These are phyloP conservation scores for Xylaria sp. DNA, from an alignment of 2,329 filamentous ascomycete genomes.

Conservation along the genomic window DNA sequence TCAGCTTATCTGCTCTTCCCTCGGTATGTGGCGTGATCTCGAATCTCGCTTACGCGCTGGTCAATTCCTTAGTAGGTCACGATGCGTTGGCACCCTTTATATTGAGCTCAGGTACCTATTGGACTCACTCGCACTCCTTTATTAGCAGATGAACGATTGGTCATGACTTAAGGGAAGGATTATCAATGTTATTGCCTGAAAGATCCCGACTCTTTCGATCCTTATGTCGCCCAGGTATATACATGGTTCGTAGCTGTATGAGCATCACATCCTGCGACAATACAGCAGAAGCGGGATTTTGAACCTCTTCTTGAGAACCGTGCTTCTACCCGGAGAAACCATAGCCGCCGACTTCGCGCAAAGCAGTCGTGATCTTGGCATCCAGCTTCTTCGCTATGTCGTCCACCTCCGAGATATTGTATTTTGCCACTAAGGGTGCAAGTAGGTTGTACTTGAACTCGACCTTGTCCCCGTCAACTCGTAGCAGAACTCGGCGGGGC, in stretches of 20 bases:
- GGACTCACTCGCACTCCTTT: neutral
- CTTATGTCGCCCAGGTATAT: neutral
- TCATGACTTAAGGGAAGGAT: neutral
- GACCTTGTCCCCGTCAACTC: slow-evolving; percentile 15
- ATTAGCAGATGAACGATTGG: neutral
- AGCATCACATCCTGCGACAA: neutral
- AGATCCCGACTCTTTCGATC: neutral
- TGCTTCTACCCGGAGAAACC: neutral
- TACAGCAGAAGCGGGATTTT: neutral
- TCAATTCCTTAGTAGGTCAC: too few relatives aligned
- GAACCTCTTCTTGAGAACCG: neutral
- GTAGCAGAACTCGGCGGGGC: slow-evolving; percentile 24
- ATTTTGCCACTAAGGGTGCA: slow-evolving; percentile 16
- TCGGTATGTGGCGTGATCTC: neutral
- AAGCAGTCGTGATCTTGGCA: slow-evolving; percentile 4
- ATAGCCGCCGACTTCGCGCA: slow-evolving; percentile 11
- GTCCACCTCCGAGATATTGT: slow-evolving; percentile 15
- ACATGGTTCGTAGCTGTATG: neutral
- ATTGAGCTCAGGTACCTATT: neutral
- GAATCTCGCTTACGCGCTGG: neutral
- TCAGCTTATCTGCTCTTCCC: neutral
- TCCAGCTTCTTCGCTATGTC: slow-evolving; percentile 26
- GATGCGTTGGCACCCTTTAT: neutral
- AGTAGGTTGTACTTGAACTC: slow-evolving; percentile 21
- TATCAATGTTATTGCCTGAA: neutral